Evolutionary conservation across 139 green algal species (phyloP), one percentile per base, ranked within the genome.

Genomic region (Edaphochlamys debaryana): DNA sequence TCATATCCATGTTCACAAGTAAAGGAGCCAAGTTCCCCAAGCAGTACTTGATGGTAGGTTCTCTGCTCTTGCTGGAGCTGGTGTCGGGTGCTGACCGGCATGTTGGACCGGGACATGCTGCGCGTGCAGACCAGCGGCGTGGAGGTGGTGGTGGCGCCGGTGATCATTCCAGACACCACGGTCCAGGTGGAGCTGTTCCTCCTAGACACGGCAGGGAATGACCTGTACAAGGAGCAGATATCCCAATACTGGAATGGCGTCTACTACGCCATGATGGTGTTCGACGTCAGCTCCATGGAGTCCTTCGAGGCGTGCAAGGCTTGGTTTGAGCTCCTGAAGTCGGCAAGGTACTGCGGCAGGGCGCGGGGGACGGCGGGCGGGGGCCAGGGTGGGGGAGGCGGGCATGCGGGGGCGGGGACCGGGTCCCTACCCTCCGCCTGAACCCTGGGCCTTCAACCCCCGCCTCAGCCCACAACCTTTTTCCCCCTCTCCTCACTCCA

Each of bases 241-340:
- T 64, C 75, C 0, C 73, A 85, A 25, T 84, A 87, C 45, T 91
- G 88, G 88, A 89, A 91, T 70, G 88, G 88, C 56, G 76, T 91
- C 11, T 91, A 91, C 80, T 86, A 89, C 32, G 88, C 88, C 48
- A 82, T 89, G 2, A 70, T 91, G 0, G 88, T 91, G 30, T 91
- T 86, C 68, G 84, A 89, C 29, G 70, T 91, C 17, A 88, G 75
- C 64, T 85, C 62, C 56, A 67, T 67, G 38, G 84, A 91, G 37
- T 86, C 84, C 27, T 91, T 88, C 80, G 80, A 89, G 25, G 63
- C 69, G 0, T 89, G 84, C 71, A 89, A 88, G 48, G 41, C 79
- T 1, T 91, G 88, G 88, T 66, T 79, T 23, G 88, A 91, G 38
- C 84, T 89, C 36, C 66, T 91, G 2, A 91, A 91, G 30, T 81